phyloP scores from a whole-genome alignment of 257 asterid genomes.

The Paraleonurus japonicus region DNA sequence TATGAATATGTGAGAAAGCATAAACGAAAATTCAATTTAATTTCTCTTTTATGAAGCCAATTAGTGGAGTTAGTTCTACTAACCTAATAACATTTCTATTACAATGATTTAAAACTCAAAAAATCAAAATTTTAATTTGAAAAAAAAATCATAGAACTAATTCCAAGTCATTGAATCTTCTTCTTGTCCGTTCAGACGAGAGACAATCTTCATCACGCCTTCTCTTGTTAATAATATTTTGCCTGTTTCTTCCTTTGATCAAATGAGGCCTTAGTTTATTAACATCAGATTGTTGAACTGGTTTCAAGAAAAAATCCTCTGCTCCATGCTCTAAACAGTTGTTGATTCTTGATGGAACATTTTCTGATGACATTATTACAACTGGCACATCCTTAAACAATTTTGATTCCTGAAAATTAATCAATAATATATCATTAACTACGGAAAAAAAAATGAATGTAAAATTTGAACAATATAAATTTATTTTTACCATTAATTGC shows the following conservation, averaged over 20 bases:
- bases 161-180: conserved; percentile 39
- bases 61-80: background rate
- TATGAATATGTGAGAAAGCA: too few relatives aligned
- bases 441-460: background rate
- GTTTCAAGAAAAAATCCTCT: conserved; percentile 61
- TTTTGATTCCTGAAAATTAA: conserved; percentile 38
- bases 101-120: background rate
- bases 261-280: conserved; percentile 50
- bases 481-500: too few relatives aligned
- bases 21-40: too few relatives aligned
- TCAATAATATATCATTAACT: background rate
- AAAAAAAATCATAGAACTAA: conserved; percentile 11
- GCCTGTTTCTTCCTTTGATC: conserved; percentile 28
- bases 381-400: conserved; percentile 60
- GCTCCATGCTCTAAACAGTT: conserved; percentile 68
- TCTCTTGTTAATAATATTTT: conserved; percentile 33
- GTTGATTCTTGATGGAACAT: conserved; percentile 58
- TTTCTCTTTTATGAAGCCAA: too few relatives aligned
- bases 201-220: conserved; percentile 38
- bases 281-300: conserved; percentile 58
- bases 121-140: background rate
- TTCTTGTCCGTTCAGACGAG: conserved; percentile 45
- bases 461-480: too few relatives aligned
- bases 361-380: conserved; percentile 72
- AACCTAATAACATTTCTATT: background rate